Conservation (phyloP, 345 rosid genomes). For the Noccaea bulbosa region DNA sequence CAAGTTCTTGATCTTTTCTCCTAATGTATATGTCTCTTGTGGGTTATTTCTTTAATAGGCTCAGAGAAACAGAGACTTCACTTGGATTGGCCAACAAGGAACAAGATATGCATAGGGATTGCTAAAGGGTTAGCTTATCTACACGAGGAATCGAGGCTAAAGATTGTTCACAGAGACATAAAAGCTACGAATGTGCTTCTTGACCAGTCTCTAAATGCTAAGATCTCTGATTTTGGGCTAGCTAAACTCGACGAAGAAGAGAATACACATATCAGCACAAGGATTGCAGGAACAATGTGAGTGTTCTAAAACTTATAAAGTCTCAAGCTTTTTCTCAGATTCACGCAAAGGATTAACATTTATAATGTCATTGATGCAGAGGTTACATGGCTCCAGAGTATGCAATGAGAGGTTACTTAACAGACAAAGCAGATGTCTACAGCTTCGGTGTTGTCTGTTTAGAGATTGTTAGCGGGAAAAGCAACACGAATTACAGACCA, state of each 20-base stretch:
- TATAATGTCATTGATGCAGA: slow-evolving; percentile 43
- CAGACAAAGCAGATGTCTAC: slow-evolving; percentile 91
- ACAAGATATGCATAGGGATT: slow-evolving; percentile 65
- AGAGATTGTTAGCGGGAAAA: slow-evolving; percentile 91
- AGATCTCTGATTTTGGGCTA: slow-evolving; percentile 73
- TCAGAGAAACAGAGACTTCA: slow-evolving; percentile 48
- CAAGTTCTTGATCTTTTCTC: not conserved
- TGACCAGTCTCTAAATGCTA: slow-evolving; percentile 55
- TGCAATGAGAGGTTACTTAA: slow-evolving; percentile 98
- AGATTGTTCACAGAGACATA: slow-evolving; percentile 77
- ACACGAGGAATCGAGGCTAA: slow-evolving; percentile 71
- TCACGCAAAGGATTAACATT: not conserved
- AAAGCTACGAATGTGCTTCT: slow-evolving; percentile 75
- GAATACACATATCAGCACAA: slow-evolving; percentile 70
- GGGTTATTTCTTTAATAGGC: slow-evolving; percentile 38
- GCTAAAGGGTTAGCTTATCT: slow-evolving; percentile 72
- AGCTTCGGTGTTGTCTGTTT: slow-evolving; percentile 83
- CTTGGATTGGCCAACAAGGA: slow-evolving; percentile 68
- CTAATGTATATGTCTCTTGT: slow-evolving; percentile 18
- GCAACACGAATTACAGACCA: slow-evolving; percentile 95
- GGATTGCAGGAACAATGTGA: slow-evolving; percentile 72
- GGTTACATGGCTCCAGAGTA: slow-evolving; percentile 99
- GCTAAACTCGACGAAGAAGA: slow-evolving; percentile 74
- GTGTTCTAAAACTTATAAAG: slow-evolving; percentile 11
- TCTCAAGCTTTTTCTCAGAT: not conserved